Conservation (phyloP, 2,329 filamentous ascomycete species). For the Aureobasidium sp. region DNA sequence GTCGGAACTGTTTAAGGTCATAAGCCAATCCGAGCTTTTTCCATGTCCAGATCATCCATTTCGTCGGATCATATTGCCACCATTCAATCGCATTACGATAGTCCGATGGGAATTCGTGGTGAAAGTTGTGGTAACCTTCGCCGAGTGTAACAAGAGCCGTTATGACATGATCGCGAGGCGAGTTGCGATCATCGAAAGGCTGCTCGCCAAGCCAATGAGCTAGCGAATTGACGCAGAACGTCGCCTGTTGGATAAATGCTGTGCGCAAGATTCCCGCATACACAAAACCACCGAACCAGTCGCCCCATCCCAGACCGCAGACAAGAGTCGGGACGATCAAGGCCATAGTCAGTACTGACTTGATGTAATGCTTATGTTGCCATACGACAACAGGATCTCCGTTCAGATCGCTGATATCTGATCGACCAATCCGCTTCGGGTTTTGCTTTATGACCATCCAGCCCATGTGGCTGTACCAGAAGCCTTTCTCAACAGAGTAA, state of each 20-base stretch:
- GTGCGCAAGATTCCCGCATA: slow-evolving; percentile 80
- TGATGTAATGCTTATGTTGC: slow-evolving; percentile 83
- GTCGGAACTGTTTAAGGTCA: slow-evolving; percentile 82
- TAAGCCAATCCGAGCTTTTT: slow-evolving; percentile 78
- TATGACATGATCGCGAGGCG: slow-evolving; percentile 78
- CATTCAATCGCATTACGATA: slow-evolving; percentile 89
- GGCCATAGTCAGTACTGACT: slow-evolving; percentile 70
- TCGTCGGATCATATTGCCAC: slow-evolving; percentile 88
- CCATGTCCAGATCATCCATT: slow-evolving; percentile 80
- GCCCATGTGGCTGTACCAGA: slow-evolving; percentile 75
- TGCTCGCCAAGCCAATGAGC: slow-evolving; percentile 89
- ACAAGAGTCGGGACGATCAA: slow-evolving; percentile 68
- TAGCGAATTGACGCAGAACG: slow-evolving; percentile 90
- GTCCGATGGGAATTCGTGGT: slow-evolving; percentile 88
- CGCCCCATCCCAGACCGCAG: slow-evolving; percentile 70
- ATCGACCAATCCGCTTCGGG: slow-evolving; percentile 78
- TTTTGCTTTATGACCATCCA: slow-evolving; percentile 96
- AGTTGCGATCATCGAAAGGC: slow-evolving; percentile 89
- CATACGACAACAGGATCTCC: slow-evolving; percentile 77
- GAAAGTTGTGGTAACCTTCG: slow-evolving; percentile 92
- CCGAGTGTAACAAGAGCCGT: slow-evolving; percentile 79
- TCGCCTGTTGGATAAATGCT: slow-evolving; percentile 86
- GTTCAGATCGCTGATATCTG: slow-evolving; percentile 81
- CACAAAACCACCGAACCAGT: slow-evolving; percentile 74
- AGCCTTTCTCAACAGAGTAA: slow-evolving; percentile 82